Percentiles rank a stretch among this genome's conserved stretches.
Conservation (phyloP, 202 grass and related monocot genomes). For the Tripidium arundinaceum region DNA sequence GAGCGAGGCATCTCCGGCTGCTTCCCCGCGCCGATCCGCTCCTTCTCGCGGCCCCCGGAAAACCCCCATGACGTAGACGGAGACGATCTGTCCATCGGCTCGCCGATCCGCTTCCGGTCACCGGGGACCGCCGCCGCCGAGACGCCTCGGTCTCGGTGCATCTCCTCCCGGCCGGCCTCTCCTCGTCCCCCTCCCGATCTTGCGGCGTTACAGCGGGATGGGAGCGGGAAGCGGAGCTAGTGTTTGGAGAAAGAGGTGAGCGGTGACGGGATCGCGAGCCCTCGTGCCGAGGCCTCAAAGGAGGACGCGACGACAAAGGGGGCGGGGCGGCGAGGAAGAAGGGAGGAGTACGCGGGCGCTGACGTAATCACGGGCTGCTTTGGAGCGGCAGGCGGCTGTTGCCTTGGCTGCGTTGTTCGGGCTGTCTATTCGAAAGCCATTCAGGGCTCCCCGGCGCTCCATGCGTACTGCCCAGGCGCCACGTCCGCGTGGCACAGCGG, state of each 20-base stretch:
- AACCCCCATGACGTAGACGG: constrained; percentile 48
- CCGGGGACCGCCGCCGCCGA: constrained; percentile 35
- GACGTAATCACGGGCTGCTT: too few species aligned
- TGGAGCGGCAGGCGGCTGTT: too few species aligned
- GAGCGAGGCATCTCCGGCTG: constrained; percentile 44
- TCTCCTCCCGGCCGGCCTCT: constrained; percentile 18
- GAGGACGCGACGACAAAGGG: too few species aligned
- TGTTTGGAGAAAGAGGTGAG: neutral
- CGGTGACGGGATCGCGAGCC: neutral
- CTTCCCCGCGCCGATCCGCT: constrained; percentile 47
- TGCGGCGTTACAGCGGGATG: neutral
- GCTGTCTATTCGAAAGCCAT: too few species aligned
- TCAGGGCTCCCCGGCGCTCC: too few species aligned
- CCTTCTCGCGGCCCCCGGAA: constrained; percentile 40
- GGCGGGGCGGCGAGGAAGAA: too few species aligned
- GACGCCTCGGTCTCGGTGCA: constrained; percentile 44
- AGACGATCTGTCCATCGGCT: constrained; percentile 53
- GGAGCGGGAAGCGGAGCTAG: neutral
- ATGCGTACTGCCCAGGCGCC: too few species aligned
- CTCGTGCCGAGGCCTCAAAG: neutral
- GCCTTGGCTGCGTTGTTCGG: too few species aligned
- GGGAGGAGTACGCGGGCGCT: too few species aligned
- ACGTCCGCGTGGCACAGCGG: too few species aligned
- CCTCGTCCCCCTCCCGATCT: constrained; percentile 12
- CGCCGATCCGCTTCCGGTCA: constrained; percentile 54